Conservation (phyloP, 2,329 filamentous ascomycete genomes). For the Geosmithia flava region DNA sequence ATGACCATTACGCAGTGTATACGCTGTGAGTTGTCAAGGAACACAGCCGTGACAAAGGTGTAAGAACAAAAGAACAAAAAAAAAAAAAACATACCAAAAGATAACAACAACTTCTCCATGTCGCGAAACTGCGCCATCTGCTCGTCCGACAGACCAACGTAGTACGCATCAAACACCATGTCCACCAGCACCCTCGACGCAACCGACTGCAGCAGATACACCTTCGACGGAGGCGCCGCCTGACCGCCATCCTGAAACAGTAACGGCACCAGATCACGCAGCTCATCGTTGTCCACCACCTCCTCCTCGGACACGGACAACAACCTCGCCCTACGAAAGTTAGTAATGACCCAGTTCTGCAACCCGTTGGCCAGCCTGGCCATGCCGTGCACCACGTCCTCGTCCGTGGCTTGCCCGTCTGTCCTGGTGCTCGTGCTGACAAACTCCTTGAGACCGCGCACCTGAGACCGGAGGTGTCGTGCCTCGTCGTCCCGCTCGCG, state of each 20-base stretch:
- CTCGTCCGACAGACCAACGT: conserved; percentile 47
- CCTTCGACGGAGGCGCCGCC: conserved; percentile 38
- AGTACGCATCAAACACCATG: conserved; percentile 48
- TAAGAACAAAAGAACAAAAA: background rate
- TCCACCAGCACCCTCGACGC: conserved; percentile 49
- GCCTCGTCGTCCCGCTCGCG: conserved; percentile 43
- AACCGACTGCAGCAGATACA: conserved; percentile 50
- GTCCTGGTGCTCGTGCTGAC: conserved; percentile 54
- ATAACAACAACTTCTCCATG: conserved; percentile 31
- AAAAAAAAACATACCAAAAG: conserved; percentile 14
- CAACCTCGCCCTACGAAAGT: conserved; percentile 52
- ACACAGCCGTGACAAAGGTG: background rate
- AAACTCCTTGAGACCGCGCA: conserved; percentile 58
- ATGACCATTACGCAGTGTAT: background rate
- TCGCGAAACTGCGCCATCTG: conserved; percentile 36
- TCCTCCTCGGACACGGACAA: background rate
- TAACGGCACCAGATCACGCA: conserved; percentile 39
- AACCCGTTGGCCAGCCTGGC: conserved; percentile 51
- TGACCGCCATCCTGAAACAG: conserved; percentile 28
- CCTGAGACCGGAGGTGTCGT: conserved; percentile 40
- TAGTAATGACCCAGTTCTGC: conserved; percentile 63
- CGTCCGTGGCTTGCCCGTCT: conserved; percentile 51
- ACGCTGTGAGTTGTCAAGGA: conserved; percentile 4
- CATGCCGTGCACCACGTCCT: conserved; percentile 52
- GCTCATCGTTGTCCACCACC: conserved; percentile 16